Percentiles rank a stretch among this genome's conserved stretches.
phyloP scores from a whole-genome alignment of 805 yeast species.

The Candida palmyrensis region DNA sequence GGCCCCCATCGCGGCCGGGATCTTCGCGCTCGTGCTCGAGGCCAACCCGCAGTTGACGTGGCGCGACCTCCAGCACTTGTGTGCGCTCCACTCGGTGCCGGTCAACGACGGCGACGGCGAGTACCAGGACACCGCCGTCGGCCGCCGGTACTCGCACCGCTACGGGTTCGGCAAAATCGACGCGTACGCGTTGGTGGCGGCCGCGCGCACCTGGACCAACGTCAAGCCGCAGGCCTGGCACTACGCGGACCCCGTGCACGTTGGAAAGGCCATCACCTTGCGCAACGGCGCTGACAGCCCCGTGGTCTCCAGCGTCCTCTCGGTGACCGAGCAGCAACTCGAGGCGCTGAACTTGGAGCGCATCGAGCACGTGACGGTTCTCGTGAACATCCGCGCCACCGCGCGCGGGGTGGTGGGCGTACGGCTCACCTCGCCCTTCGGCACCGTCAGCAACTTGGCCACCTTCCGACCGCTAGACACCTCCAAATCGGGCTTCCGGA shows the following conservation, averaged over 20 bases:
- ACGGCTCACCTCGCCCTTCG: conserved; percentile 67
- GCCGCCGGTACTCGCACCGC: conserved; percentile 70
- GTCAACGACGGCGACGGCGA: conserved; percentile 63
- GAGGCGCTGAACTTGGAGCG: conserved; percentile 55
- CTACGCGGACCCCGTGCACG: conserved; percentile 41
- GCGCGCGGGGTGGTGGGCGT: conserved; percentile 68
- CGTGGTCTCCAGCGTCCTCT: conserved; percentile 29
- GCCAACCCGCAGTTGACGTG: conserved; percentile 87
- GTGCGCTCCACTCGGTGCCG: conserved; percentile 65
- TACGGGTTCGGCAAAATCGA: conserved; percentile 94
- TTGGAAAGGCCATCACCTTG: conserved; percentile 16
- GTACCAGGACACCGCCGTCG: conserved; percentile 69
- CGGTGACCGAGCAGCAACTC: conserved; percentile 46
- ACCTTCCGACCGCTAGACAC: conserved; percentile 57
- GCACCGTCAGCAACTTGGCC: conserved; percentile 70
- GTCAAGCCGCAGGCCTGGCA: conserved; percentile 93
- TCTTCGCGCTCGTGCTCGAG: conserved; percentile 74
- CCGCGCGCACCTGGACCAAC: conserved; percentile 70
- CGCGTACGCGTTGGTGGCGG: conserved; percentile 65
- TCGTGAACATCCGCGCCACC: conserved; percentile 61
- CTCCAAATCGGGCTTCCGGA: conserved; percentile 51
- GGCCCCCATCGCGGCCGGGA: conserved; percentile 97
- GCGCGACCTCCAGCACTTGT: conserved; percentile 90
- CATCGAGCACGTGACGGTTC: conserved; percentile 82
- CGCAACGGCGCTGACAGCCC: conserved; percentile 10